Conservation (phyloP, 306 rosid species). For the Sphenostylis stenocarpa region DNA sequence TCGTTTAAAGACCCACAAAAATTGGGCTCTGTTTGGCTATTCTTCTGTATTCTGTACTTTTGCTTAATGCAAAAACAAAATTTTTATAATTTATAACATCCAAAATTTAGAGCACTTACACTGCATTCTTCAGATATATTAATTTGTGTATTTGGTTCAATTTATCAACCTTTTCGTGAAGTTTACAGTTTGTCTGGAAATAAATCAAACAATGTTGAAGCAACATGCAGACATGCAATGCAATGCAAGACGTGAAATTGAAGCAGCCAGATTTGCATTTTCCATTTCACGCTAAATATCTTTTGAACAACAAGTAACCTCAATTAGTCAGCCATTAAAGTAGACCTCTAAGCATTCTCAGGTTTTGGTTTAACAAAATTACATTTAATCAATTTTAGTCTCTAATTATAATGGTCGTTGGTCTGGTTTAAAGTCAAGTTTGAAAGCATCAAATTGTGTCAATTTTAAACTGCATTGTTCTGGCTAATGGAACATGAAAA, state of each 20-base stretch:
- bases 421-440: background rate
- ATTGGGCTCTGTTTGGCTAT: too few species aligned
- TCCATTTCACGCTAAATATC: background rate
- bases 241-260: background rate
- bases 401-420: background rate
- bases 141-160: too few species aligned
- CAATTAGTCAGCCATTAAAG: background rate
- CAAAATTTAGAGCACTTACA: too few species aligned
- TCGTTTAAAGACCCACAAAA: too few species aligned
- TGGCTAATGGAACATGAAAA: background rate
- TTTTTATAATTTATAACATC: too few species aligned
- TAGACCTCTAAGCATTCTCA: too few species aligned
- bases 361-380: too few species aligned
- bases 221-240: background rate
- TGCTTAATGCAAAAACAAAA: too few species aligned
- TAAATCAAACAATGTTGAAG: constrained; percentile 2
- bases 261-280: background rate
- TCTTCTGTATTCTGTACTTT: too few species aligned
- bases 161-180: too few species aligned
- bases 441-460: background rate
- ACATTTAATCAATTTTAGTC: too few species aligned
- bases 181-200: constrained; percentile 21
- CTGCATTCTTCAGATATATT: too few species aligned
- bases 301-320: background rate
- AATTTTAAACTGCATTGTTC: background rate